These are phyloP conservation scores for Diaporthe humulicola DNA, from an alignment of 2,329 filamentous ascomycete genomes.

Conservation along the genomic window DNA sequence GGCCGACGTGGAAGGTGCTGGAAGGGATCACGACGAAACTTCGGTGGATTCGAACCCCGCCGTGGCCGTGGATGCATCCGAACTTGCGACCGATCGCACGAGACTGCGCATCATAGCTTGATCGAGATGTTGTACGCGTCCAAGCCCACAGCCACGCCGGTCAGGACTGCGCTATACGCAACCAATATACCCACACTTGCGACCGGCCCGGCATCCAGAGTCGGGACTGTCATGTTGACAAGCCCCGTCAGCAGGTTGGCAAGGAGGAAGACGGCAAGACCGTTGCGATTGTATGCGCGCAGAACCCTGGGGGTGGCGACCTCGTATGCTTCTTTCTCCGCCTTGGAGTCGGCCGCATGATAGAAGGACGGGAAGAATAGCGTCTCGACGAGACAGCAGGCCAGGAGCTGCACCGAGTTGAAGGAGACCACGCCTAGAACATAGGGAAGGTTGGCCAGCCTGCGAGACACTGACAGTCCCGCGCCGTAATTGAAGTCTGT, in stretches of 20 bases:
- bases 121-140: conserved; percentile 77
- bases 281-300: conserved; percentile 88
- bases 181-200: conserved; percentile 81
- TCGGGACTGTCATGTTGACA: conserved; percentile 89
- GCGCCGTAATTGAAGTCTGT: conserved; percentile 79
- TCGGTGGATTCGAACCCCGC: not conserved
- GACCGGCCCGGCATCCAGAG: conserved; percentile 76
- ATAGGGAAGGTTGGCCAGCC: conserved; percentile 93
- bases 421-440: conserved; percentile 93
- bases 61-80: not conserved
- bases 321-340: conserved; percentile 74
- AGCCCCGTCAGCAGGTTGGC: conserved; percentile 92
- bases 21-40: not conserved
- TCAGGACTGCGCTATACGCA: conserved; percentile 77
- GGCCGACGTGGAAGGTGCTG: not conserved
- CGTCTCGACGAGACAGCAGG: conserved; percentile 84
- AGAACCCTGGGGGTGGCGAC: conserved; percentile 86
- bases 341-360: conserved; percentile 64
- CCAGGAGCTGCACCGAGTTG: conserved; percentile 85
- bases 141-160: conserved; percentile 75
- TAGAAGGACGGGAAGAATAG: conserved; percentile 82
- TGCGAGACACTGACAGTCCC: conserved; percentile 83
- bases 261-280: conserved; percentile 84
- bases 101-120: conserved; percentile 67
- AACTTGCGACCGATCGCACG: not conserved